Evolutionary conservation across 495 filamentous ascomycete genomes (phyloP).

Genomic region (Aspergillus wentii): DNA sequence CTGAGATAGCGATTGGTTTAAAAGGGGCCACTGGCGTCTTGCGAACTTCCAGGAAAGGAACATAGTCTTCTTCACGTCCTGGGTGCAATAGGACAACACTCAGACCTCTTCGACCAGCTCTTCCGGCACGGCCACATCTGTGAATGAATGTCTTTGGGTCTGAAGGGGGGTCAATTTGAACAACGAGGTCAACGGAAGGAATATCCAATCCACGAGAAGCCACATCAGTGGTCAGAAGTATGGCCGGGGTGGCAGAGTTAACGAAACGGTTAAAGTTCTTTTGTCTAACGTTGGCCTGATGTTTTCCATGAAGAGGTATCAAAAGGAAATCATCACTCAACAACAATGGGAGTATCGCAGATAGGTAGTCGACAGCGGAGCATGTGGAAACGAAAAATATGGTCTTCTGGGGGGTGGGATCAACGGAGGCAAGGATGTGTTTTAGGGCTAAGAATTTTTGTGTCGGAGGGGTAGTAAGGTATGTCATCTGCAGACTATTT

Average conservation of each 20-base stretch:
- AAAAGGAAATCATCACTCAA: slow-evolving; percentile 55
- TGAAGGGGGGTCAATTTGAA: slow-evolving; percentile 86
- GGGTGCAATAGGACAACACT: slow-evolving; percentile 81
- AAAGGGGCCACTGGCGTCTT: slow-evolving; percentile 78
- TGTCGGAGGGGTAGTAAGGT: slow-evolving; percentile 65
- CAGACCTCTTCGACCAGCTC: slow-evolving; percentile 80
- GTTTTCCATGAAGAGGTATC: slow-evolving; percentile 86
- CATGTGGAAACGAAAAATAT: slow-evolving; percentile 95
- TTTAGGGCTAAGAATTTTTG: slow-evolving; percentile 73
- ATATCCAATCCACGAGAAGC: slow-evolving; percentile 89
- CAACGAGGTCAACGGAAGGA: slow-evolving; percentile 87
- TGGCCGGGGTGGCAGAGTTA: slow-evolving; percentile 56
- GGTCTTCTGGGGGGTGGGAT: slow-evolving; percentile 70
- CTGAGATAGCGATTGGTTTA: slow-evolving; percentile 44
- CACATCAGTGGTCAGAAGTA: slow-evolving; percentile 85
- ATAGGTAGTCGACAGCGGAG: slow-evolving; percentile 90
- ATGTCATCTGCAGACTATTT: slow-evolving; percentile 77
- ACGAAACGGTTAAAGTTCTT: slow-evolving; percentile 80
- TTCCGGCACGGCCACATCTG: slow-evolving; percentile 85
- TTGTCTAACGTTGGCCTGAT: slow-evolving; percentile 68
- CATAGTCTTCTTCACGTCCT: slow-evolving; percentile 82
- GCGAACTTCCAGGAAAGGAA: slow-evolving; percentile 80
- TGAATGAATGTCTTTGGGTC: slow-evolving; percentile 96
- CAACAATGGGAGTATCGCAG: slow-evolving; percentile 66
- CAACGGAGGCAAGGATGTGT: slow-evolving; percentile 61